phyloP scores from a whole-genome alignment of 73 alveolate species.

The Paramecium primaurelia region DNA sequence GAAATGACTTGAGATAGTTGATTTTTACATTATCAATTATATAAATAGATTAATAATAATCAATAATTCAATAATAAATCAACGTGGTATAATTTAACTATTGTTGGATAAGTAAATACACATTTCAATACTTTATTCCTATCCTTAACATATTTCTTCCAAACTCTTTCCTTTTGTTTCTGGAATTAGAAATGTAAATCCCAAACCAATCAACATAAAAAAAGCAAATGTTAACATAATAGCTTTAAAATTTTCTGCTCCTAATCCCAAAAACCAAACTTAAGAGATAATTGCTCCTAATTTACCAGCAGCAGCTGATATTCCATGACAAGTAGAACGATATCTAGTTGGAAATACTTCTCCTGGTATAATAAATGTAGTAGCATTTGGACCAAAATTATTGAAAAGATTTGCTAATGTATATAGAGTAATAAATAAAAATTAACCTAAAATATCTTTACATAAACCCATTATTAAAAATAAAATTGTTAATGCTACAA shows the following conservation, averaged over 20 bases:
- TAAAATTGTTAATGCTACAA: conserved; percentile 10
- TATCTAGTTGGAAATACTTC: conserved; percentile 45
- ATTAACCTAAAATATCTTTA: neutral
- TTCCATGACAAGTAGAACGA: conserved; percentile 58
- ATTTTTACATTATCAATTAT: neutral
- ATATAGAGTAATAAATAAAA: neutral
- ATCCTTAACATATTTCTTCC: neutral
- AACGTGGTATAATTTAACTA: neutral
- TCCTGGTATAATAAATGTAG: conserved; percentile 51
- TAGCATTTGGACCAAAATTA: conserved; percentile 42
- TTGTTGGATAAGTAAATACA: neutral
- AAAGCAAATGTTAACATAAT: neutral
- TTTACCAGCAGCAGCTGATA: conserved; percentile 32
- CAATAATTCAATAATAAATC: neutral
- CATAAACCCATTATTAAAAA: conserved; percentile 2
- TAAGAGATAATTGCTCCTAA: neutral
- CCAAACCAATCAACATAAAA: neutral
- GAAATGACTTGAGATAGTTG: neutral
- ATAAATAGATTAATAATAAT: neutral
- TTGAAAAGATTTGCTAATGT: conserved; percentile 14
- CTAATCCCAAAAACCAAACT: neutral
- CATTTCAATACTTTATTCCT: neutral
- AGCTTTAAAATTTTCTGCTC: neutral
- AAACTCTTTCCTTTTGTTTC: conserved; percentile 29
- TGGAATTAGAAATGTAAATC: conserved; percentile 8